Conservation (phyloP, 345 rosid genomes). For the Brassica napus region Da-Ae NC_063434.1:28860501-28861000, state of each 20-base stretch:
- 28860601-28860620: conserved; percentile 31
- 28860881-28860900: conserved; percentile 51
- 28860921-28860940: conserved; percentile 3
- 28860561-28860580: conserved; percentile 12
- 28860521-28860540: conserved; percentile 29
- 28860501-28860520: conserved; percentile 8
- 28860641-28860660: conserved; percentile 26
- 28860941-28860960: conserved; percentile 41
- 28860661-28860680: neutral
- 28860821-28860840: conserved; percentile 74
- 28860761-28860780: conserved; percentile 82
- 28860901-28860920: neutral
- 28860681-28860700: no score
- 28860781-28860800: conserved; percentile 68
- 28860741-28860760: conserved; percentile 37
- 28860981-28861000: conserved; percentile 72
- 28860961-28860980: conserved; percentile 93
- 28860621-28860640: neutral
- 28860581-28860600: conserved; percentile 21
- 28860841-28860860: conserved; percentile 62
- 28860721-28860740: neutral
- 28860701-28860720: neutral
- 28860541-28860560: conserved; percentile 37
- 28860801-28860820: conserved; percentile 87
- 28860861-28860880: conserved; percentile 88